phyloP scores from a whole-genome alignment of 257 asterid species.

The Solanum virginianum region DNA sequence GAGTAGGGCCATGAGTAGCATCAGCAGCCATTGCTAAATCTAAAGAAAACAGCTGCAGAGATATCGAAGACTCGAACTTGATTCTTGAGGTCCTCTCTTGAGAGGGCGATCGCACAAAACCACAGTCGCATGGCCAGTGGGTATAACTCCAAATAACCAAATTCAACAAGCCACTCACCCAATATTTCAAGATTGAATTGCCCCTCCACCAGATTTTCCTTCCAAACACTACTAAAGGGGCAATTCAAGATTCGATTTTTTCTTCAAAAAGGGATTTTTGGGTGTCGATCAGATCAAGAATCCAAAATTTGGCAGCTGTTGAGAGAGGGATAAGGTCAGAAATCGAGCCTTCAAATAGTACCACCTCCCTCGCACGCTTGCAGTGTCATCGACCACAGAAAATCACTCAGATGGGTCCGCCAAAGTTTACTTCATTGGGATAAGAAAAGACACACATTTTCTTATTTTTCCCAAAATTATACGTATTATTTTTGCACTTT shows the following conservation, averaged over 20 bases:
- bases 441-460: not conserved
- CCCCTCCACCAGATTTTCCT: not conserved
- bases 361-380: not conserved
- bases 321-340: not conserved
- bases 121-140: conserved; percentile 89
- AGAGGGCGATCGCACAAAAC: conserved; percentile 63
- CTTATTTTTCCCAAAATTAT: not conserved
- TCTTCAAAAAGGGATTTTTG: not conserved
- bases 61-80: not conserved
- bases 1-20: conserved; percentile 49
- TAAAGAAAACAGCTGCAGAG: conserved; percentile 1
- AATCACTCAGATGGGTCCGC: conserved; percentile 19
- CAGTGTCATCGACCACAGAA: not conserved
- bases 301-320: not conserved
- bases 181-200: not conserved
- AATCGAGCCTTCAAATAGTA: not conserved
- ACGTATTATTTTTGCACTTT: not conserved
- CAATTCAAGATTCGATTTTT: not conserved
- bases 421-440: not conserved
- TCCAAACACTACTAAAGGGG: not conserved
- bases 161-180: not conserved
- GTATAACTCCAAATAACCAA: conserved; percentile 13
- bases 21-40: conserved; percentile 47
- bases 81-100: conserved; percentile 46
- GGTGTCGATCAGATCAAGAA: conserved; percentile 24